These are phyloP conservation scores for Aureobasidium sp. DNA, from an alignment of 2,329 filamentous ascomycete genomes.

Conservation along the genomic window DNA sequence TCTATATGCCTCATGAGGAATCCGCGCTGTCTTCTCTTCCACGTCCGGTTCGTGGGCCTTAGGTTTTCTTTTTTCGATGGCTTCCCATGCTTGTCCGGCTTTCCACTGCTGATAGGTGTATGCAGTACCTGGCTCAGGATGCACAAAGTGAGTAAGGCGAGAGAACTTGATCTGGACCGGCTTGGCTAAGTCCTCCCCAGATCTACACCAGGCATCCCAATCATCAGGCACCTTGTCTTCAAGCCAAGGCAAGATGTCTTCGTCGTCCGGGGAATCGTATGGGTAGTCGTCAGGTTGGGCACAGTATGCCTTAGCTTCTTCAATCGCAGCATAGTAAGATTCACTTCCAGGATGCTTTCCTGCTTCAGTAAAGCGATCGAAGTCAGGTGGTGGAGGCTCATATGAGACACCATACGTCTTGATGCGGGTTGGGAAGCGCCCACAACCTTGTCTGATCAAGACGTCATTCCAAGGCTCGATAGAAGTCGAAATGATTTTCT, in stretches of 20 bases:
- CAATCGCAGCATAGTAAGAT: conserved; percentile 7
- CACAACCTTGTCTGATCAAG: conserved; percentile 7
- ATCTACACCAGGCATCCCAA: conserved; percentile 8
- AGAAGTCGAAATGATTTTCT: conserved; percentile 15
- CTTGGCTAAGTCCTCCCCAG: neutral
- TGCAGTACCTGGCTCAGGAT: conserved; percentile 13
- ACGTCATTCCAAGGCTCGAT: conserved; percentile 18
- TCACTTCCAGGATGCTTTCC: neutral
- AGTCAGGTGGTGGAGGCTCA: neutral
- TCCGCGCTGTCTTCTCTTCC: neutral
- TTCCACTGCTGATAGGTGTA: conserved; percentile 16
- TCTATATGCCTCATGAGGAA: neutral
- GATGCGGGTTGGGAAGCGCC: neutral
- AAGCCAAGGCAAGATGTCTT: neutral
- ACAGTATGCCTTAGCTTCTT: conserved; percentile 8
- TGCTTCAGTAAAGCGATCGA: neutral
- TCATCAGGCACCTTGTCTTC: neutral
- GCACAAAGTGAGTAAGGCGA: conserved; percentile 3
- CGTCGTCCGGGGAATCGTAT: conserved; percentile 7
- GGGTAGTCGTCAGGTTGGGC: neutral
- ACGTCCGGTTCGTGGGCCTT: neutral
- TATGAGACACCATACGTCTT: conserved; percentile 2
- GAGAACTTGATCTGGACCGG: neutral
- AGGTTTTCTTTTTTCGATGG: neutral
- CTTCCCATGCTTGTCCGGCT: conserved; percentile 1